phyloP scores from a whole-genome alignment of 192 early-diverging fungal species.

The Umbelopsis isabellina region DNA sequence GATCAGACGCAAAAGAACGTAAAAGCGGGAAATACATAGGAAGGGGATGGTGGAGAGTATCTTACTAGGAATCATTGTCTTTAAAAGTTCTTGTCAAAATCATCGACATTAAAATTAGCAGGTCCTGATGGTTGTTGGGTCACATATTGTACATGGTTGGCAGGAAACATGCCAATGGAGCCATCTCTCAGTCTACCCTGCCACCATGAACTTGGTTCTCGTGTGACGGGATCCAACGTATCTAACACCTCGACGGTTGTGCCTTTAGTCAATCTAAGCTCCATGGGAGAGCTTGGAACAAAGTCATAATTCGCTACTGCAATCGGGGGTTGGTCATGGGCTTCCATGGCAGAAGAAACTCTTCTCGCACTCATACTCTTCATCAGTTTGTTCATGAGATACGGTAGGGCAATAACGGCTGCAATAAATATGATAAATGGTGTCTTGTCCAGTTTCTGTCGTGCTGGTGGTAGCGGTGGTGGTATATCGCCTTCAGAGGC shows the following conservation, averaged over 20 bases:
- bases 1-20: too few species aligned
- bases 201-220: slow-evolving; percentile 87
- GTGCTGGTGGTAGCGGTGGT: slow-evolving; percentile 6
- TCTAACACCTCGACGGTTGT: slow-evolving; percentile 84
- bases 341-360: slow-evolving; percentile 30
- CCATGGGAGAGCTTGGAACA: slow-evolving; percentile 65
- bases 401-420: slow-evolving; percentile 85
- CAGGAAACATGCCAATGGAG: slow-evolving; percentile 82
- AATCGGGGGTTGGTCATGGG: slow-evolving; percentile 35
- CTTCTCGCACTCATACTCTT: slow-evolving; percentile 33
- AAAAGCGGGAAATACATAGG: too few species aligned
- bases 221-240: slow-evolving; percentile 71
- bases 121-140: background rate
- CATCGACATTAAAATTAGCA: background rate
- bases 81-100: slow-evolving; percentile 18
- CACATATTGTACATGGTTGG: slow-evolving; percentile 67
- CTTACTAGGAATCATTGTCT: background rate
- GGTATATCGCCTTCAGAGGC: background rate
- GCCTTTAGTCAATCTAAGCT: slow-evolving; percentile 80
- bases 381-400: slow-evolving; percentile 83
- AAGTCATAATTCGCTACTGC: slow-evolving; percentile 87
- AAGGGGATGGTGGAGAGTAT: too few species aligned
- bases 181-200: slow-evolving; percentile 76
- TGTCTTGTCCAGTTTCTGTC: slow-evolving; percentile 52
- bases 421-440: slow-evolving; percentile 80